Evolutionary conservation across 2,329 filamentous ascomycete genomes (phyloP).

Genomic region (Aspergillus unguis): DNA sequence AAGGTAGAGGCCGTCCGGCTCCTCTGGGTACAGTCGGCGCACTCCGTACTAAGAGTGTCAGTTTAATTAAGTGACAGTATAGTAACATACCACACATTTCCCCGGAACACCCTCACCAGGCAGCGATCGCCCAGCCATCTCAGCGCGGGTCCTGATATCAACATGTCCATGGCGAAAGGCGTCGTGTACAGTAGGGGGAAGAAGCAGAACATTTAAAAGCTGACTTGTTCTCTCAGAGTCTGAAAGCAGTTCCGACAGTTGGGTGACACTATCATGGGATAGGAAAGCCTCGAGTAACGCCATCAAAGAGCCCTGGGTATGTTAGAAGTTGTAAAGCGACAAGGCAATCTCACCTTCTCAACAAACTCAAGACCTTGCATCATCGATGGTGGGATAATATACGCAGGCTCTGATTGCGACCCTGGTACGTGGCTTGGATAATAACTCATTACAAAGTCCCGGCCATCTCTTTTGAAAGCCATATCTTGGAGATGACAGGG

Average conservation of each 20-base stretch:
- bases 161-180: constrained; percentile 1
- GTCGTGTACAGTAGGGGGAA: neutral
- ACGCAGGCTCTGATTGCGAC: neutral
- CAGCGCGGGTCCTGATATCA: neutral
- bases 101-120: neutral
- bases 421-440: neutral
- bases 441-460: neutral
- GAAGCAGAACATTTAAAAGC: neutral
- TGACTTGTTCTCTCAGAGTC: neutral
- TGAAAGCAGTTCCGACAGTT: neutral
- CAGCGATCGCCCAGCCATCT: too few relatives aligned
- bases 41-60: neutral
- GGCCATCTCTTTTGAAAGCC: neutral
- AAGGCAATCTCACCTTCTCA: neutral
- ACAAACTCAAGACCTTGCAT: neutral
- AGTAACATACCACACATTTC: neutral
- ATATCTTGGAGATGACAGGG: neutral
- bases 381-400: neutral
- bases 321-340: neutral
- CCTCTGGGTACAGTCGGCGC: neutral
- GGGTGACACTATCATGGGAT: neutral
- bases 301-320: neutral
- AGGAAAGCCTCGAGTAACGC: neutral
- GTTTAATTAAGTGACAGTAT: neutral
- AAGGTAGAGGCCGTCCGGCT: neutral